Percentiles rank a stretch among this genome's conserved stretches.
Evolutionary conservation across 257 asterid genomes (phyloP).

Genomic region (Capsicum baccatum): DNA sequence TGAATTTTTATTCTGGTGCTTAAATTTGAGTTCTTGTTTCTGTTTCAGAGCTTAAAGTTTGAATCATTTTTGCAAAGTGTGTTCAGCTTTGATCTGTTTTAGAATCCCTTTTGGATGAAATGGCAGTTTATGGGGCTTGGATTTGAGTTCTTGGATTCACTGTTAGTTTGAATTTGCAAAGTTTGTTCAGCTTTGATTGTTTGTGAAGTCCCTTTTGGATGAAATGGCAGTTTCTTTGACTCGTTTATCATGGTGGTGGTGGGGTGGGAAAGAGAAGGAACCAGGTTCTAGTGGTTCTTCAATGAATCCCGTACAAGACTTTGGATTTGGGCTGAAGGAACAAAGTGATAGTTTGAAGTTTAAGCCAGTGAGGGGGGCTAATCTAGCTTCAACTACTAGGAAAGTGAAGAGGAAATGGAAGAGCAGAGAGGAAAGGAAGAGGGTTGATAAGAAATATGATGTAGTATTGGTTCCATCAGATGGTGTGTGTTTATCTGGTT

Average conservation of each 20-base stretch:
- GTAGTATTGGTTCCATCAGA: slow-evolving; percentile 88
- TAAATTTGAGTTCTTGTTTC: not conserved
- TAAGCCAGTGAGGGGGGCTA: slow-evolving; percentile 54
- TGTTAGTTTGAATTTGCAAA: not conserved
- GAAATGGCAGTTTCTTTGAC: slow-evolving; percentile 61
- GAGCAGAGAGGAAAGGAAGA: slow-evolving; percentile 81
- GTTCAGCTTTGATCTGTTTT: not conserved
- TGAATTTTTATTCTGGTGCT: not conserved
- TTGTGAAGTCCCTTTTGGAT: not conserved
- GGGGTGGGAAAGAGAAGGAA: slow-evolving; percentile 80
- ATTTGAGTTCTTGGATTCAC: slow-evolving; percentile 28
- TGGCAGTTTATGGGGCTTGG: slow-evolving; percentile 47
- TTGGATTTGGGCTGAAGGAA: slow-evolving; percentile 82
- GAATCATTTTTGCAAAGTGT: slow-evolving; percentile 26
- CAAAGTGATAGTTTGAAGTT: slow-evolving; percentile 64
- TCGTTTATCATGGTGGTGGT: slow-evolving; percentile 74
- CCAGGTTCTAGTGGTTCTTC: slow-evolving; percentile 65
- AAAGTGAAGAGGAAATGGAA: slow-evolving; percentile 78
- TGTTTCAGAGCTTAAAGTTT: too few relatives aligned
- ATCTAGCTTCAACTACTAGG: slow-evolving; percentile 53
- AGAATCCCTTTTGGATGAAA: slow-evolving; percentile 22
- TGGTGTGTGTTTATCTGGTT: slow-evolving; percentile 84
- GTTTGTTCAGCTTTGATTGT: not conserved
- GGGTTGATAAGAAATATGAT: slow-evolving; percentile 76
- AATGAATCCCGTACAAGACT: slow-evolving; percentile 66